These are phyloP conservation scores for Cordyceps pruinosa DNA, from an alignment of 2,329 filamentous ascomycete genomes.

Conservation along the genomic window DNA sequence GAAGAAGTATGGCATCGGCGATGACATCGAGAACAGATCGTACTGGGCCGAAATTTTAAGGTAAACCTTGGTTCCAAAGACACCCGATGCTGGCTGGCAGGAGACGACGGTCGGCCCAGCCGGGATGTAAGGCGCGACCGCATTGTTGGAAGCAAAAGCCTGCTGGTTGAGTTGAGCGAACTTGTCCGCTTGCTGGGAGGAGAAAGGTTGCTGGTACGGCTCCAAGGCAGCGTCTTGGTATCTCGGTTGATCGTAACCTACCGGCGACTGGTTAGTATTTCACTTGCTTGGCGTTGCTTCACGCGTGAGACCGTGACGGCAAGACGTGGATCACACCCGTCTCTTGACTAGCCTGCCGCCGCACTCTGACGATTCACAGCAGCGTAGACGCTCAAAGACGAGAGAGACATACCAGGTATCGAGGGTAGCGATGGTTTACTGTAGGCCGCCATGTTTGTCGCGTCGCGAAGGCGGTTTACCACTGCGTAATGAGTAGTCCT, in stretches of 20 bases:
- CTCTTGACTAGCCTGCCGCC: neutral
- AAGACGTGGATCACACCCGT: neutral
- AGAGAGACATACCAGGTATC: constrained; percentile 65
- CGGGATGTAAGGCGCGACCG: constrained; percentile 60
- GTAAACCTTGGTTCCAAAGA: constrained; percentile 61
- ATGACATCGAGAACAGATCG: constrained; percentile 57
- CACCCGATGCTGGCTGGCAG: constrained; percentile 62
- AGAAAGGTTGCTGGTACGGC: constrained; percentile 43
- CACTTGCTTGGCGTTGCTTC: neutral
- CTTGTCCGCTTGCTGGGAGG: constrained; percentile 40
- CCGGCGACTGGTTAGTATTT: neutral
- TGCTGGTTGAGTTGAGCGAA: constrained; percentile 47
- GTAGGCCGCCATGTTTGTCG: constrained; percentile 41
- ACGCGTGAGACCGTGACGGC: too few relatives aligned
- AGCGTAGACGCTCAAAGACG: too few relatives aligned
- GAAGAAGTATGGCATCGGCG: constrained; percentile 49
- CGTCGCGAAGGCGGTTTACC: neutral
- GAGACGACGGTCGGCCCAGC: constrained; percentile 56
- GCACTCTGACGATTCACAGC: neutral
- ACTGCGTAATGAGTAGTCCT: neutral
- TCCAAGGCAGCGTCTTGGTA: constrained; percentile 53
- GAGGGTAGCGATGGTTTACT: constrained; percentile 73
- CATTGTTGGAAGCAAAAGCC: constrained; percentile 54
- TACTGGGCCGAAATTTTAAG: constrained; percentile 70
- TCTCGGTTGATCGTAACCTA: constrained; percentile 54